Conservation (phyloP, 139 green algal genomes). For the Diplosphaera chodatii region DNA sequence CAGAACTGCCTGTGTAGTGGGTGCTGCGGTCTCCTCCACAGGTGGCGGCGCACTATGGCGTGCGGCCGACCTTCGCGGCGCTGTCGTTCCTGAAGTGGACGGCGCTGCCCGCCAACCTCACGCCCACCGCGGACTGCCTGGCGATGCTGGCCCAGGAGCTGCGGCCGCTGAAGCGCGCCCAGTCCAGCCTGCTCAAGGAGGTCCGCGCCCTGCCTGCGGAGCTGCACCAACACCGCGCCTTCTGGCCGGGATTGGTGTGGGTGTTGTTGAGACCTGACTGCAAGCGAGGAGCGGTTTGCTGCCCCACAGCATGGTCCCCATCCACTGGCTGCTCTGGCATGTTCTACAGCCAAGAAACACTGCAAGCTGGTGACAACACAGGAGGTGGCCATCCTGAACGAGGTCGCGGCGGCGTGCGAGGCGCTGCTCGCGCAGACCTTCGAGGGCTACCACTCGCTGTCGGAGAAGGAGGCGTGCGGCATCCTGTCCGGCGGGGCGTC, state of each 20-base stretch:
- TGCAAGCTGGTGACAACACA: constrained; percentile 8
- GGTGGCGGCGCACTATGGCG: constrained; percentile 22
- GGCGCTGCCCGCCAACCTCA: constrained; percentile 28
- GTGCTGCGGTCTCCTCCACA: too few species aligned
- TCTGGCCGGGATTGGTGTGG: too few species aligned
- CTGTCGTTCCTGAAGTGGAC: constrained; percentile 43
- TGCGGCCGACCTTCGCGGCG: constrained; percentile 31
- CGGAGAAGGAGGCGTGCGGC: constrained; percentile 25
- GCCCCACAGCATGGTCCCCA: too few species aligned
- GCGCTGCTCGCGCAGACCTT: constrained; percentile 36
- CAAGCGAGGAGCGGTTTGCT: too few species aligned
- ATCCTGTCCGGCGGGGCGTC: constrained; percentile 30
- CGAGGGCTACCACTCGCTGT: constrained; percentile 45
- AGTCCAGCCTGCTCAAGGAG: constrained; percentile 17
- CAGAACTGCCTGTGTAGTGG: too few species aligned
- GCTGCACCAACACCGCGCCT: too few species aligned
- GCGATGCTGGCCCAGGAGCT: constrained; percentile 28
- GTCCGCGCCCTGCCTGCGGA: constrained; percentile 1
- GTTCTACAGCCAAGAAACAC: too few species aligned
- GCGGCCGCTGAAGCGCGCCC: constrained; percentile 28
- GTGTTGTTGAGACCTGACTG: too few species aligned
- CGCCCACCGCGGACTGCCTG: constrained; percentile 35
- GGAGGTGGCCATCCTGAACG: constrained; percentile 32
- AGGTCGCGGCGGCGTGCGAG: constrained; percentile 25
- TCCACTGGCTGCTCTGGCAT: too few species aligned